Evolutionary conservation across 148 eudicot species (phyloP).

Genomic region (Rhododendron molle): DNA sequence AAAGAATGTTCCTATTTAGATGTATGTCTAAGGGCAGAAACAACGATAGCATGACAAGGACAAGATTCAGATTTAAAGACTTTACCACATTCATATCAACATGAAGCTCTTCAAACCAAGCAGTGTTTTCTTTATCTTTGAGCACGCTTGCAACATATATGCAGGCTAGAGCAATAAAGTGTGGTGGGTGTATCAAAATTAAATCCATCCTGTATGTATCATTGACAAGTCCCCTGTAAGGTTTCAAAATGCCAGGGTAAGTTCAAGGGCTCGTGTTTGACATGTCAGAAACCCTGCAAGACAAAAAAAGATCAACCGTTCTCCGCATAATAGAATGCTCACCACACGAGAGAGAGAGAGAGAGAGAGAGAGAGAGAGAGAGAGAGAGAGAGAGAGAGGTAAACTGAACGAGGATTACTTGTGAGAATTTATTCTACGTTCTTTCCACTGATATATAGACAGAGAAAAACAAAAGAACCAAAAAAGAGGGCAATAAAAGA

Average conservation of each 20-base stretch:
- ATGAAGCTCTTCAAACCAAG: conserved; percentile 99
- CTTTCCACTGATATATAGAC: not conserved
- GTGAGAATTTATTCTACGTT: not conserved
- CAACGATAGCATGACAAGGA: not conserved
- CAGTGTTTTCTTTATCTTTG: conserved; percentile 77
- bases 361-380: not conserved
- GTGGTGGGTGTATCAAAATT: conserved; percentile 89
- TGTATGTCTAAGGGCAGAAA: not conserved
- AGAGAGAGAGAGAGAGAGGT: not conserved
- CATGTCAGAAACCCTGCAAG: not conserved
- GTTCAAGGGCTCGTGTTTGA: not conserved
- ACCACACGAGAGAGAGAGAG: not conserved
- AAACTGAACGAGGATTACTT: not conserved
- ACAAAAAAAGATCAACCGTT: not conserved
- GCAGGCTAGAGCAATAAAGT: conserved; percentile 92
- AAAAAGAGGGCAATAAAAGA: not conserved
- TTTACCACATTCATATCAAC: conserved; percentile 93
- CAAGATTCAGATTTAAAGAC: conserved; percentile 14
- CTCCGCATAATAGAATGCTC: not conserved
- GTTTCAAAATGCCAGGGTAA: conserved; percentile 9
- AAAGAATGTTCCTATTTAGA: not conserved
- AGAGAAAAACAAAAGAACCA: not conserved
- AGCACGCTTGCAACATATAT: conserved; percentile 86
- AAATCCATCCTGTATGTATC: conserved; percentile 99
- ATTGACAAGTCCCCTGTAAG: conserved; percentile 84